phyloP scores from a whole-genome alignment of 2,329 filamentous ascomycete species.

The Talaromyces marneffei region DNA sequence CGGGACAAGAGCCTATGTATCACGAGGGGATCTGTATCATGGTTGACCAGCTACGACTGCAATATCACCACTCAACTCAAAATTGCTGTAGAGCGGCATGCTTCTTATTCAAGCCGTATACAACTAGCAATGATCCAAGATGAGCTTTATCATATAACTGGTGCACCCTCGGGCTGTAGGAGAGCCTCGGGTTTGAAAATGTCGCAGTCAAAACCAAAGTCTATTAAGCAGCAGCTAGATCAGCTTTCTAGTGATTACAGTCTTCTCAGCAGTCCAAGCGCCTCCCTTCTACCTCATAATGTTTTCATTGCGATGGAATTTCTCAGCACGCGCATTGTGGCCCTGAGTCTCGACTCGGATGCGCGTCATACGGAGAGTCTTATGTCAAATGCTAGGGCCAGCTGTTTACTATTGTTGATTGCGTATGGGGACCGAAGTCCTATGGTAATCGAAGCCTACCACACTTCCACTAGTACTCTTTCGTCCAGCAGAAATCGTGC shows the following conservation, averaged over 20 bases:
- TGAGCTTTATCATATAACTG: neutral
- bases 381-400: slow-evolving; percentile 11
- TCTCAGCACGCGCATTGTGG: neutral
- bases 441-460: slow-evolving; percentile 1
- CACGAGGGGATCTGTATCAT: slow-evolving; percentile 14
- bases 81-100: neutral
- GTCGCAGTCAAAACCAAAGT: neutral
- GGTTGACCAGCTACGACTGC: slow-evolving; percentile 15
- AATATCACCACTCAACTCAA: slow-evolving; percentile 1
- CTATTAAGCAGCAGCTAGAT: neutral
- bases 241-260: neutral
- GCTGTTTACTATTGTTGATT: slow-evolving; percentile 12
- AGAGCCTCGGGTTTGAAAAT: neutral
- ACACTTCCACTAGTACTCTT: neutral
- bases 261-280: neutral
- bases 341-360: slow-evolving; percentile 7
- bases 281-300: neutral
- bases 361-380: slow-evolving; percentile 4
- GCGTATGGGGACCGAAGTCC: slow-evolving; percentile 11
- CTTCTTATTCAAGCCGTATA: neutral
- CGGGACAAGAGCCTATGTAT: slow-evolving; percentile 15
- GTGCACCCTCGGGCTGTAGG: neutral
- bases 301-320: neutral
- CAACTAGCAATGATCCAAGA: neutral
- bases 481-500: neutral